Conservation (phyloP, 2,329 filamentous ascomycete genomes). For the Colletotrichum acutatum region DNA sequence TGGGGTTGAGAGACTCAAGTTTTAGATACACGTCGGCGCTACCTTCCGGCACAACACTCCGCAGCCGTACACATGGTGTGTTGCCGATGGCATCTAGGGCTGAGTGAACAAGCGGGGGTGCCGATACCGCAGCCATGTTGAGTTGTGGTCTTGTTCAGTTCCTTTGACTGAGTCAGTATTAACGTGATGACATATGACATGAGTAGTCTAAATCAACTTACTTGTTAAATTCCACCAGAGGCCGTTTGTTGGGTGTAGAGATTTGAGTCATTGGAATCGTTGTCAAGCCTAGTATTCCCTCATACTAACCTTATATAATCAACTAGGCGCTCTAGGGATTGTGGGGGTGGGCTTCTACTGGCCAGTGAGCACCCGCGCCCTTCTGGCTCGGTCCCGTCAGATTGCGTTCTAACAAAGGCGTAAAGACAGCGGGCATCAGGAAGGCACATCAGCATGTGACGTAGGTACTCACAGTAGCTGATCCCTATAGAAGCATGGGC, state of each 20-base stretch:
- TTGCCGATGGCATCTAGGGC: constrained; percentile 28
- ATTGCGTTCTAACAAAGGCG: neutral
- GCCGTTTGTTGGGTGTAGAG: neutral
- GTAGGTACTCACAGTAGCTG: too few species aligned
- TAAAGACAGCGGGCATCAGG: neutral
- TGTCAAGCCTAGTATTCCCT: neutral
- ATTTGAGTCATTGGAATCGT: neutral
- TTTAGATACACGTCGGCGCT: constrained; percentile 32
- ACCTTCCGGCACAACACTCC: constrained; percentile 18
- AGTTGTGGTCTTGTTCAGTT: neutral
- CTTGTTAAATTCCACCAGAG: neutral
- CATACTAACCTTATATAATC: neutral
- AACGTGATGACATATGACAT: neutral
- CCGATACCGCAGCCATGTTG: neutral
- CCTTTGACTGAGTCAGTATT: neutral
- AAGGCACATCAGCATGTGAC: too few species aligned
- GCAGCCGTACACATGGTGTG: constrained; percentile 28
- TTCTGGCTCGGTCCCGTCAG: neutral
- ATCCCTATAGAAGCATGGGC: too few species aligned
- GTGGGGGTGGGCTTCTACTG: neutral
- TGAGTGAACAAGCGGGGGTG: neutral
- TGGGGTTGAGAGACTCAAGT: constrained; percentile 32
- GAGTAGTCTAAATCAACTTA: neutral
- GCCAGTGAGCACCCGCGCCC: neutral
- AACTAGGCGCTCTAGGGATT: neutral